phyloP scores from a whole-genome alignment of 805 yeast species.

The Candida parachauliodes region DNA sequence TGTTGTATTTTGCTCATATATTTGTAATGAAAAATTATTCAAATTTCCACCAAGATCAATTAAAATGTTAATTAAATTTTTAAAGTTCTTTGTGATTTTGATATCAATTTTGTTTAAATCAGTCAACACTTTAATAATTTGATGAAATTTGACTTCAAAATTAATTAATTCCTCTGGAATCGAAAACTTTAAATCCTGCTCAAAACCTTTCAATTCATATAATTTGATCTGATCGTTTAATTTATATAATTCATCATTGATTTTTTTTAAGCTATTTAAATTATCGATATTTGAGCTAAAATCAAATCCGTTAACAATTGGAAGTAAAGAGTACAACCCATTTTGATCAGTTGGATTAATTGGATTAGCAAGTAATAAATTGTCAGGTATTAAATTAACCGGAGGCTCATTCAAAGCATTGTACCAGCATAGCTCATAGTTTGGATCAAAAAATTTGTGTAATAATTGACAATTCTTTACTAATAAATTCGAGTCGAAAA shows the following conservation, averaged over 20 bases:
- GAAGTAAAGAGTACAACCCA: slow-evolving; percentile 49
- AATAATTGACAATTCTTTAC: slow-evolving; percentile 36
- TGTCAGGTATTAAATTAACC: slow-evolving; percentile 42
- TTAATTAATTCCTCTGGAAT: slow-evolving; percentile 31
- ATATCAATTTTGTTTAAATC: slow-evolving; percentile 37
- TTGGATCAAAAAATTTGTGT: slow-evolving; percentile 49
- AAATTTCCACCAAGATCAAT: slow-evolving; percentile 56
- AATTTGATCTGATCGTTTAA: slow-evolving; percentile 31
- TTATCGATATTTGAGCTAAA: slow-evolving; percentile 28
- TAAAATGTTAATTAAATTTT: slow-evolving; percentile 33
- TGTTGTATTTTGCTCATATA: slow-evolving; percentile 18
- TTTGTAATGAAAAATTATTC: slow-evolving; percentile 51
- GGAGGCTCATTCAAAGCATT: slow-evolving; percentile 48
- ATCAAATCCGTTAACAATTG: slow-evolving; percentile 39
- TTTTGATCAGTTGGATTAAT: slow-evolving; percentile 49
- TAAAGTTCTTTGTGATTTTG: slow-evolving; percentile 38
- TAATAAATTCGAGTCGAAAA: slow-evolving; percentile 24
- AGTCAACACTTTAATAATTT: slow-evolving; percentile 27
- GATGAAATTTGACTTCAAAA: slow-evolving; percentile 33
- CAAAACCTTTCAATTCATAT: slow-evolving; percentile 17
- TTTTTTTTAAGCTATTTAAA: slow-evolving; percentile 26
- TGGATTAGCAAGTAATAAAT: slow-evolving; percentile 48
- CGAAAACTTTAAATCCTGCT: slow-evolving; percentile 11
- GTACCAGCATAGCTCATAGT: slow-evolving; percentile 48
- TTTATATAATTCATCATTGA: slow-evolving; percentile 33